These are phyloP conservation scores for Penicillium sp. DNA, from an alignment of 2,329 filamentous ascomycete species.

Conservation along the genomic window DNA sequence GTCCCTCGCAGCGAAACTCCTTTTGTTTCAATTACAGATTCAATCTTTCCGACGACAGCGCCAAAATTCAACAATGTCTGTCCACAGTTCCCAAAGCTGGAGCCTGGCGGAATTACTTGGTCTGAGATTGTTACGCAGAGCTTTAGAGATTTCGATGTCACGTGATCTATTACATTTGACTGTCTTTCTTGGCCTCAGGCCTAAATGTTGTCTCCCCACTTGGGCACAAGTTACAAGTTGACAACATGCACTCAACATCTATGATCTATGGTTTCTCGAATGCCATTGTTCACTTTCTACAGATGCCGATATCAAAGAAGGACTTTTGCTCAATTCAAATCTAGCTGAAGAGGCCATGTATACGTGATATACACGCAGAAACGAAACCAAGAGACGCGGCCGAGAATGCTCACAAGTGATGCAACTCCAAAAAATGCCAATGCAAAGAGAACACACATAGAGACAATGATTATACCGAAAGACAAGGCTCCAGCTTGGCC, in stretches of 20 bases:
- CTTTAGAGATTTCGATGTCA: background rate
- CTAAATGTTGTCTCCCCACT: background rate
- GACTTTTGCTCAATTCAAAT: background rate
- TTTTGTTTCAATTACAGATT: too few species aligned
- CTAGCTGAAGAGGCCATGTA: background rate
- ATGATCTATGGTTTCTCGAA: background rate
- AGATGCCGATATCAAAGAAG: background rate
- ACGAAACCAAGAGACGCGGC: background rate
- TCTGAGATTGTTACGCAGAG: background rate
- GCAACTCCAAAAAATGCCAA: slow-evolving; percentile 13
- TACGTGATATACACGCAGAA: background rate
- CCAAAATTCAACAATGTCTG: background rate
- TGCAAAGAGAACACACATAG: background rate
- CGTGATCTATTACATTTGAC: background rate
- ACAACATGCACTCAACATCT: background rate
- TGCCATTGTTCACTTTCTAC: background rate
- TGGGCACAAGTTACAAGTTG: too few species aligned
- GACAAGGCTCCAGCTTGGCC: background rate
- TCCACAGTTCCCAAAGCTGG: background rate
- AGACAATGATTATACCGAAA: slow-evolving; percentile 8
- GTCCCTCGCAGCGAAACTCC: background rate
- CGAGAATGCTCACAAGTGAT: slow-evolving; percentile 6
- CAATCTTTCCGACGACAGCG: too few species aligned
- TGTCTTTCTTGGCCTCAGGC: background rate
- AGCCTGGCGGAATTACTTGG: too few species aligned